phyloP scores from a whole-genome alignment of 192 early-diverging fungal genomes.

The Rhizophagus sp. region DNA sequence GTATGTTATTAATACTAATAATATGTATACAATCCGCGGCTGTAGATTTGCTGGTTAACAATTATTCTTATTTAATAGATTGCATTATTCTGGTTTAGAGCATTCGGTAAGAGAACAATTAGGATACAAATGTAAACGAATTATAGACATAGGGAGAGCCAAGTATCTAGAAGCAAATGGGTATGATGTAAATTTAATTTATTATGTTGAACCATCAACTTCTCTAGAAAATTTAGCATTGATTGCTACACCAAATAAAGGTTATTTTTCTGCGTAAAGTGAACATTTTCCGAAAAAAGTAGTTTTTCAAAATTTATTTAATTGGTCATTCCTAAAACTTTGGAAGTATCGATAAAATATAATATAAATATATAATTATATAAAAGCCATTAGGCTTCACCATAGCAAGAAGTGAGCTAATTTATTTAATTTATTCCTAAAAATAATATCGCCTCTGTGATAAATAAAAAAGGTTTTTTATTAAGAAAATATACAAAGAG shows the following conservation, averaged over 20 bases:
- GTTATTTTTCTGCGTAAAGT: too few relatives aligned
- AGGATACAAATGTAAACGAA: conserved; percentile 73
- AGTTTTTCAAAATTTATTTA: too few relatives aligned
- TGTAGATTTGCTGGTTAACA: conserved; percentile 6
- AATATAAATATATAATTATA: too few relatives aligned
- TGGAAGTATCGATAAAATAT: too few relatives aligned
- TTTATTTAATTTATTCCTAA: too few relatives aligned
- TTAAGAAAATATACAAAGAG: too few relatives aligned
- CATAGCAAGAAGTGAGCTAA: too few relatives aligned
- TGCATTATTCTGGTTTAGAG: conserved; percentile 72
- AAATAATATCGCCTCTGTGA: too few relatives aligned
- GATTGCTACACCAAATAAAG: conserved; percentile 47
- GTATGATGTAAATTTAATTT: conserved; percentile 68
- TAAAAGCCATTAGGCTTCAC: too few relatives aligned
- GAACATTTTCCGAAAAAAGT: too few relatives aligned
- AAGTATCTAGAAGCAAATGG: conserved; percentile 57
- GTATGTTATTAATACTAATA: neutral
- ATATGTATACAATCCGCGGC: neutral
- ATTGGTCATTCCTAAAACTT: too few relatives aligned
- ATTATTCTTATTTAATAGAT: conserved; percentile 31
- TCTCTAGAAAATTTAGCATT: conserved; percentile 79
- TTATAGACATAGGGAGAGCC: conserved; percentile 75
- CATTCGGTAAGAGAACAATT: conserved; percentile 60
- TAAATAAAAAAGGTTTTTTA: too few relatives aligned
- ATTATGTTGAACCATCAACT: conserved; percentile 65